Base-by-base conservation (phyloP, 2,329 filamentous ascomycete genomes). In the Coniochaeta sp. region DNA sequence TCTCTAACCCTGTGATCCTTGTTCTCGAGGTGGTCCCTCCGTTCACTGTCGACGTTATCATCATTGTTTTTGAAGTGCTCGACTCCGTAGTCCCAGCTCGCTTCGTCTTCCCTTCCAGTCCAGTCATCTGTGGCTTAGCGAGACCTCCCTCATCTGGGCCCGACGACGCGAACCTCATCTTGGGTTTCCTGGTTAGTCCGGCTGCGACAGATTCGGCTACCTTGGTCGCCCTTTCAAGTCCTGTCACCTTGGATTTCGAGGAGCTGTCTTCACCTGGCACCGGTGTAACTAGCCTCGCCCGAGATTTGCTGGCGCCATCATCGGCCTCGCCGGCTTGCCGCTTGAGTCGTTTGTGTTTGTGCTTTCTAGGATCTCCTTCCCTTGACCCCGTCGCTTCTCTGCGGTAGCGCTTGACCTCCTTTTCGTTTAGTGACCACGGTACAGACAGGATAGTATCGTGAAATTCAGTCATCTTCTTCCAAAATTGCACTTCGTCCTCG, bases 401-500 rank as follows among this genome's bases (percentile, higher is more conserved):
- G 62, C 77, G 77, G 64, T 81, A 85, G 60, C 71, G 74, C 57
- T 78, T 77, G 54, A 86, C 73, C 58, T 81, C 77, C 60, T 73
- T 76, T 24, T 71, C 69, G 32, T 73, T 76, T 32, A 88, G 65
- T n/a, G 78, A 68, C 86, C 86, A 89, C 0, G 83, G 79, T 60
- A 69, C 72, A 3, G 71, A 69, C 16, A 89, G 73, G 6, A 85
- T 74, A 4, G 82, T 76, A 36, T 66, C 67, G 38, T 77, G 76
- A 66, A 88, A 86, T 32, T 70, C 70, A 19, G 69, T 64, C 52
- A 79, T 74, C 71, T 83, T 83, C 65, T 80, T 75, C 86, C 86
- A 89, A 9, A 86, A 81, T 8, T 67, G 70, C 3, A 87, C 74
- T 68, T 89, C 86, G 36, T 81, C 75, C 54, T 79, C 77, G 0